Base-by-base conservation (phyloP, 1,139 yeast genomes). In the Candida albicans region DNA sequence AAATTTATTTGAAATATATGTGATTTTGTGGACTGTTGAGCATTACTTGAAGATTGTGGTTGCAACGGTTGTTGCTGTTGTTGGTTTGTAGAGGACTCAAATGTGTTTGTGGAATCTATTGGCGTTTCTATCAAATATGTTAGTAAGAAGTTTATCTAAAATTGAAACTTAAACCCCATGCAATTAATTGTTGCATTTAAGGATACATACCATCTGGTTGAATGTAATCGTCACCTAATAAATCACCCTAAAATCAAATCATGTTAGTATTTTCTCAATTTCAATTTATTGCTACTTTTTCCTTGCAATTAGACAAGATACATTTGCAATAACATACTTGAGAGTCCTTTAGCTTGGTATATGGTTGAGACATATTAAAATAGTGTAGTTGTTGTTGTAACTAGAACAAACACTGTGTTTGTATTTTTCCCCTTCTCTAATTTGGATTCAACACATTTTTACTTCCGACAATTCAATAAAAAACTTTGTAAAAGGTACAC, bases 1-100 rank as follows among this genome's bases (percentile, higher is more conserved):
- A 77, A 81, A 45, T 70, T 73, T 42, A 81, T 65, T 31, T 81
- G 77, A 55, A 82, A 77, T 55, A 77, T 65, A 33, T 79, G 80
- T n/a, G 68, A 58, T 32, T 58, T 65, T 1, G 35, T 34, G 4
- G 50, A 43, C 4, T 50, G 65, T 34, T 15, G 39, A 50, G 35
- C 2, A n/a, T 49, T 9, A 3, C 41, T 13, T 30, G 33, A 12
- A 4, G 18, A 27, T 5, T 14, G 40, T 14, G 25, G 27, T 34
- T 13, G 60, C 56, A 42, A 44, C 52, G 12, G 44, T 39, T 28
- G 44, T 47, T 15, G 41, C n/a, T 34, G 41, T 42, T 28, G 33
- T 42, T 28, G 33, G 27, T 15, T 35, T 39, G 38, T 24, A 33
- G 27, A 24, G 22, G 11, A n/a, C n/a, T 13, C 24, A 8, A 14